Percentiles rank a stretch among this genome's conserved stretches.
phyloP scores from a whole-genome alignment of 1,139 yeast genomes.

The Taphrina betulina region DNA sequence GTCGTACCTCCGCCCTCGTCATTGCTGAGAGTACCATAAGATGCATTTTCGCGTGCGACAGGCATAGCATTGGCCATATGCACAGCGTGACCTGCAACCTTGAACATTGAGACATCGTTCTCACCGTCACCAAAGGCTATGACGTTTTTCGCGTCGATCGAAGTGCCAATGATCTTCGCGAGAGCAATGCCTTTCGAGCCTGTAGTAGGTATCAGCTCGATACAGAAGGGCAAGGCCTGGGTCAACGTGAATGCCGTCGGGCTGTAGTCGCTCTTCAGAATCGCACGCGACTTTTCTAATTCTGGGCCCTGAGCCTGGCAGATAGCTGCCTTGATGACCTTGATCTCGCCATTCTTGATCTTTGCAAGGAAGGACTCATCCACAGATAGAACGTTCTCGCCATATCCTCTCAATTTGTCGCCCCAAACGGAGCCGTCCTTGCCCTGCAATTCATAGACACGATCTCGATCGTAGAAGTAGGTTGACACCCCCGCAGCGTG shows the following conservation, averaged over 20 bases:
- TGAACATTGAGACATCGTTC: constrained; percentile 35
- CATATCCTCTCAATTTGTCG: constrained; percentile 23
- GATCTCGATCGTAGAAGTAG: constrained; percentile 31
- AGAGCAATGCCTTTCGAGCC: constrained; percentile 33
- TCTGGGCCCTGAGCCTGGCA: constrained; percentile 23
- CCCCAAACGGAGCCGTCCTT: constrained; percentile 29
- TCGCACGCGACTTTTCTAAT: constrained; percentile 14
- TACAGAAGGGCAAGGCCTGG: constrained; percentile 34
- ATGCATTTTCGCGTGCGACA: constrained; percentile 27
- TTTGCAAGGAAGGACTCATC: constrained; percentile 19
- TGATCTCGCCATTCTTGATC: constrained; percentile 28
- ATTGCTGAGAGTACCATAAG: constrained; percentile 23
- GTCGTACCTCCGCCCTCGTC: constrained; percentile 32
- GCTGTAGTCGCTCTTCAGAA: constrained; percentile 11
- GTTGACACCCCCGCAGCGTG: constrained; percentile 28
- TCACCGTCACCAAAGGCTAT: constrained; percentile 35
- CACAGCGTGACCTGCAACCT: constrained; percentile 33
- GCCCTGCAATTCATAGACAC: constrained; percentile 32
- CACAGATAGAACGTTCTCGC: constrained; percentile 17
- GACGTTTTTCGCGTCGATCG: constrained; percentile 16
- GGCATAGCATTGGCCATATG: constrained; percentile 34
- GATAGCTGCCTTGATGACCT: constrained; percentile 33
- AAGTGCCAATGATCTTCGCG: constrained; percentile 23
- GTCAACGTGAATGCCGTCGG: constrained; percentile 29
- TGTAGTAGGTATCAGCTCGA: constrained; percentile 33